These are phyloP conservation scores for Metschnikowia sp. DNA, from an alignment of 805 yeast species.

Conservation along the genomic window DNA sequence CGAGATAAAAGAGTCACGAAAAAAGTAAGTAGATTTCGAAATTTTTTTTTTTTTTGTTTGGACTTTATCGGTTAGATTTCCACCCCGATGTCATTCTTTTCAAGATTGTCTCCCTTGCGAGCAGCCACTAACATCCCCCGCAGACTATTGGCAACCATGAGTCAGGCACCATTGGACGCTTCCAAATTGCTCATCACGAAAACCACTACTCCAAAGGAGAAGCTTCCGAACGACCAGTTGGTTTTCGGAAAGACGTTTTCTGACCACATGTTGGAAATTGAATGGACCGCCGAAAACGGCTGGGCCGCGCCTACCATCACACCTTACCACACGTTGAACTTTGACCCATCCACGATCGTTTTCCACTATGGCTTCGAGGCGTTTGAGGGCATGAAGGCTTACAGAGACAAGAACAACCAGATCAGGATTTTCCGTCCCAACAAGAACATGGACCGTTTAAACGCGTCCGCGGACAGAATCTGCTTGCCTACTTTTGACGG, in stretches of 20 bases:
- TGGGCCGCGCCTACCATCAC: constrained; percentile 88
- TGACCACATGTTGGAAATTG: constrained; percentile 82
- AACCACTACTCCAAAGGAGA: constrained; percentile 35
- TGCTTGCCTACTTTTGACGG: constrained; percentile 84
- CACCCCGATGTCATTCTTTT: constrained; percentile 1
- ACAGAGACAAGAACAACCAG: constrained; percentile 50
- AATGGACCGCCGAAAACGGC: constrained; percentile 74
- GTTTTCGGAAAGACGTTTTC: constrained; percentile 59
- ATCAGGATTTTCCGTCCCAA: constrained; percentile 87
- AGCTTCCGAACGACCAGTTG: constrained; percentile 38
- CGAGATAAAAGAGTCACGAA: background rate
- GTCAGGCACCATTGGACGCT: constrained; percentile 35
- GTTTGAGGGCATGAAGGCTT: constrained; percentile 96
- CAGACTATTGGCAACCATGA: constrained; percentile 19
- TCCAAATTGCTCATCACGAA: constrained; percentile 34
- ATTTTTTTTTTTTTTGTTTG: background rate
- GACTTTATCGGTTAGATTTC: background rate
- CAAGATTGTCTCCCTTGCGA: constrained; percentile 3
- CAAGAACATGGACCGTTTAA: constrained; percentile 89
- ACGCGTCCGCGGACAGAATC: constrained; percentile 82
- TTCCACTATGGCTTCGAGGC: constrained; percentile 94
- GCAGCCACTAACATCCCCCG: constrained; percentile 13
- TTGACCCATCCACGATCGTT: constrained; percentile 89
- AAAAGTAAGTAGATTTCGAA: background rate
- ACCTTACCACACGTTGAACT: constrained; percentile 71